These are phyloP conservation scores for Pelargonium myrrhifolium DNA, from an alignment of 441 rosid species.

Conservation along the genomic window DNA sequence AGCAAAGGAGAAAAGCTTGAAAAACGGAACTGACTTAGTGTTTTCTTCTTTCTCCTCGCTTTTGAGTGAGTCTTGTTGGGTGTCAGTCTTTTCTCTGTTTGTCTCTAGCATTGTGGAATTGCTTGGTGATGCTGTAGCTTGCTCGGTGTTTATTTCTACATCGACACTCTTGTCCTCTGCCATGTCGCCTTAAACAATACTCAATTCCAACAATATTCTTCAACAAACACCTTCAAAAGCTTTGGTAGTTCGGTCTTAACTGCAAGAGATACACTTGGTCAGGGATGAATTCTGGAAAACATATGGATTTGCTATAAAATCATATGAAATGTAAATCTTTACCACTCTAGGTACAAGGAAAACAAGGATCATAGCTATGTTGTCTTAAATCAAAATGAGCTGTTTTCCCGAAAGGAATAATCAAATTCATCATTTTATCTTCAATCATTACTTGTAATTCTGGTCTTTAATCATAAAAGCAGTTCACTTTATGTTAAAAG, in stretches of 20 bases:
- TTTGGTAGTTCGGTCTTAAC: not conserved
- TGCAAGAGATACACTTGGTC: slow-evolving; percentile 3
- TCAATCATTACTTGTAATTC: not conserved
- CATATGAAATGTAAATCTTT: not conserved
- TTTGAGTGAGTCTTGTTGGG: slow-evolving; percentile 6
- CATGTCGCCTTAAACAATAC: too few species aligned
- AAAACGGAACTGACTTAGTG: slow-evolving; percentile 37
- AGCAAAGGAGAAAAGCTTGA: slow-evolving; percentile 61
- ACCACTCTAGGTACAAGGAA: not conserved
- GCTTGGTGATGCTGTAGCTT: slow-evolving; percentile 6
- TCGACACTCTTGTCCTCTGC: slow-evolving; percentile 12
- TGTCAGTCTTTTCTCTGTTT: not conserved
- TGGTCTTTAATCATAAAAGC: not conserved
- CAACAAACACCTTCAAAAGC: not conserved
- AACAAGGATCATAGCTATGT: not conserved
- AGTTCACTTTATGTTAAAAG: not conserved
- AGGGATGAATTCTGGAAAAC: not conserved
- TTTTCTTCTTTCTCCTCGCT: slow-evolving; percentile 32
- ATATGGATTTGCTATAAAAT: not conserved
- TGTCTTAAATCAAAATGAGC: not conserved
- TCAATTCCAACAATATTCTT: not conserved
- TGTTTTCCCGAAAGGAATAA: not conserved
- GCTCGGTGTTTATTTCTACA: slow-evolving; percentile 13
- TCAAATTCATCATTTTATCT: not conserved
- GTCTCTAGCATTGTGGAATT: not conserved